Evolutionary conservation across 768 basidiomycete species (phyloP).

Genomic region (Rossbeevera mucosa): DNA sequence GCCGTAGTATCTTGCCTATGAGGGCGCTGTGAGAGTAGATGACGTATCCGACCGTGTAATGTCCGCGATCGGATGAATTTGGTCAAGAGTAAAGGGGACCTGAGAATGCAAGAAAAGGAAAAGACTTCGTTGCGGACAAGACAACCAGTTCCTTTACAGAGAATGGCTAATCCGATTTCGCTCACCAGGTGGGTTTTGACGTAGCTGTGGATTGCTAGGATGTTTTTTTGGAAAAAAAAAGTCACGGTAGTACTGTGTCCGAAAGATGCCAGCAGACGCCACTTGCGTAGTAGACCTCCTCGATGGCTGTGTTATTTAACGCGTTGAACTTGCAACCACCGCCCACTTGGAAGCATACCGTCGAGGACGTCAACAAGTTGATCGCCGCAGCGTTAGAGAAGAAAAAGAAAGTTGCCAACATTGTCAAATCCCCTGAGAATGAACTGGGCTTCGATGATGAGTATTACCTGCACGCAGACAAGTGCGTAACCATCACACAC

Average conservation of each 20-base stretch:
- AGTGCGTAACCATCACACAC: background rate
- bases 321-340: constrained; percentile 65
- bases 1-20: no score
- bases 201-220: background rate
- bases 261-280: no score
- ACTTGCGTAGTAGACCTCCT: no score
- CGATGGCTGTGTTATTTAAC: constrained; percentile 33
- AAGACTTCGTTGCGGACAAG: constrained; percentile 87
- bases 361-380: constrained; percentile 52
- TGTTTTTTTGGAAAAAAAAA: no score
- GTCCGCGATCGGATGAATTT: no score
- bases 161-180: no score
- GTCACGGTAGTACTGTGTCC: no score
- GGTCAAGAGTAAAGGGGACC: no score
- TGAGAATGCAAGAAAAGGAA: constrained; percentile 65
- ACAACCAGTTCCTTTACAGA: no score
- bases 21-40: no score
- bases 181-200: constrained; percentile 56
- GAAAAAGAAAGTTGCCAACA: constrained; percentile 46
- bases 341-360: constrained; percentile 61
- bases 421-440: constrained; percentile 53
- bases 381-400: constrained; percentile 56
- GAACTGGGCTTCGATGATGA: constrained; percentile 63
- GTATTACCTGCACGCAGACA: constrained; percentile 18
- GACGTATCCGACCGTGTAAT: no score